Evolutionary conservation across 2,329 filamentous ascomycete species (phyloP).

Genomic region (Alternaria panax): DNA sequence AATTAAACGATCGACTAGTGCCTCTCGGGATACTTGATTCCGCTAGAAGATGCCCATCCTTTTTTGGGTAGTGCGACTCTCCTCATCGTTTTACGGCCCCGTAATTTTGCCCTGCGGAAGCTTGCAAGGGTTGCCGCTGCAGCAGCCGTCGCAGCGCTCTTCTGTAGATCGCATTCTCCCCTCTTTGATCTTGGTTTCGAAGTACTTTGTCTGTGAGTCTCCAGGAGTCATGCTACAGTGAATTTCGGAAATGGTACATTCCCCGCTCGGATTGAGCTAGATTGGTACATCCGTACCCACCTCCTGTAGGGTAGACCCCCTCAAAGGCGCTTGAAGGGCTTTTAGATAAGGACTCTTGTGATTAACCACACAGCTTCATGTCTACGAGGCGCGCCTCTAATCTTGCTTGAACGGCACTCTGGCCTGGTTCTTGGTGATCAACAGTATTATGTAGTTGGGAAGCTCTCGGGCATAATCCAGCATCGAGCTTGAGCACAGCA

Average conservation of each 20-base stretch:
- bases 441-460: background rate
- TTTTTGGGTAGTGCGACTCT: background rate
- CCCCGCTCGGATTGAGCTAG: background rate
- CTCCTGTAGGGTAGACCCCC: background rate
- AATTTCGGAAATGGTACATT: background rate
- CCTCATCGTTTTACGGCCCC: background rate
- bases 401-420: background rate
- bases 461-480: background rate
- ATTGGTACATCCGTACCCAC: conserved; percentile 1
- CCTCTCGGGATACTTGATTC: background rate
- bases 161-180: background rate
- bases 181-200: background rate
- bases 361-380: background rate
- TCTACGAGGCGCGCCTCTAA: background rate
- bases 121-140: background rate
- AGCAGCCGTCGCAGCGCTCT: background rate
- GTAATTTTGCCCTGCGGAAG: background rate
- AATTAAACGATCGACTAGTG: background rate
- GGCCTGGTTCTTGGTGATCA: background rate
- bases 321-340: background rate
- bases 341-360: background rate
- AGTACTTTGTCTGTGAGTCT: background rate
- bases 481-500: background rate
- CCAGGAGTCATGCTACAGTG: background rate
- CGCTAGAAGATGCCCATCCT: background rate